Conservation (phyloP, 768 basidiomycete genomes). For the Tulasnella sp. region DNA sequence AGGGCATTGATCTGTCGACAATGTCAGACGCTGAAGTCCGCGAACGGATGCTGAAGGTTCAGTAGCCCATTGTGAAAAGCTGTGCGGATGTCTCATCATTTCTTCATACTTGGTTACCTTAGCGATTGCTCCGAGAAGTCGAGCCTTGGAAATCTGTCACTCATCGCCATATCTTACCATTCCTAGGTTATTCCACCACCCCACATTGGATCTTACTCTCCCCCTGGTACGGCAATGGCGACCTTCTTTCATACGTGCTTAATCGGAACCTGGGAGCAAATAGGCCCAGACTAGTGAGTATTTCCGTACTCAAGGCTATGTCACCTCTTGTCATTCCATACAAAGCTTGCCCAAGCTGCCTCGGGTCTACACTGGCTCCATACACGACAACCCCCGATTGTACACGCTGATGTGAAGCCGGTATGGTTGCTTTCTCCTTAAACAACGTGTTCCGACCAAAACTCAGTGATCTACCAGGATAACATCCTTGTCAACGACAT, state of each 20-base stretch:
- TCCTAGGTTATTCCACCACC: not conserved
- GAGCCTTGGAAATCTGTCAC: not conserved
- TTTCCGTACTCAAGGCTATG: no score
- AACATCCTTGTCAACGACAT: slow-evolving; percentile 8
- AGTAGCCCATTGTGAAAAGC: not conserved
- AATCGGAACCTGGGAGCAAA: not conserved
- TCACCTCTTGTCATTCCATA: no score
- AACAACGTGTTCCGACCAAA: not conserved
- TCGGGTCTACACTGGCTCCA: slow-evolving; percentile 6
- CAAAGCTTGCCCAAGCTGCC: slow-evolving; percentile 1
- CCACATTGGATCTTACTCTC: not conserved
- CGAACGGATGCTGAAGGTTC: slow-evolving; percentile 5
- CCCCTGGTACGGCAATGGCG: not conserved
- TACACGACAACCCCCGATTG: not conserved
- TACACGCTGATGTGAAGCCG: slow-evolving; percentile 8
- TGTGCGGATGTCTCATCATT: not conserved
- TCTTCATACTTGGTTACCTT: not conserved
- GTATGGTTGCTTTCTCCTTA: not conserved
- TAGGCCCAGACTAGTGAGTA: not conserved
- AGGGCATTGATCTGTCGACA: not conserved
- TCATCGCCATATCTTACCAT: slow-evolving; percentile 6
- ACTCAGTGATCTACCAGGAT: not conserved
- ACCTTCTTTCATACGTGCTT: not conserved
- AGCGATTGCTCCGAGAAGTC: slow-evolving; percentile 7
- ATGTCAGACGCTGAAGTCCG: not conserved